Conservation (phyloP, 2,329 filamentous ascomycete genomes). For the Trichoderma koningiopsis region DNA sequence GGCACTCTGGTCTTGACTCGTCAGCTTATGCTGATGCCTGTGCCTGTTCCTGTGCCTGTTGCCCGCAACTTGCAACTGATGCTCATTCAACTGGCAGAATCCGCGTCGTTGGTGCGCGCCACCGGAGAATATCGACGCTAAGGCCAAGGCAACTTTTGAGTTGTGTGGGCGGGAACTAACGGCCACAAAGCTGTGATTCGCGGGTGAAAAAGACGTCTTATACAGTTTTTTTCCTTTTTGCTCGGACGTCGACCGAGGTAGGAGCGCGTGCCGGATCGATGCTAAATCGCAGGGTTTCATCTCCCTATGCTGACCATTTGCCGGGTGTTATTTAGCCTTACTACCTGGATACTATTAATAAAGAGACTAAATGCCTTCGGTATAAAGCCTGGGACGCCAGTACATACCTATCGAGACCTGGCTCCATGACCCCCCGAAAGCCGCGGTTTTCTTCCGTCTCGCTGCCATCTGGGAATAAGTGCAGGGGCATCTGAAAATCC, state of each 20-base stretch:
- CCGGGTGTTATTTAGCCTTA: background rate
- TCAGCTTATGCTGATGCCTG: background rate
- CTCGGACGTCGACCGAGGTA: constrained; percentile 27
- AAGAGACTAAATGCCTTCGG: constrained; percentile 7
- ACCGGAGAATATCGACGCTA: constrained; percentile 23
- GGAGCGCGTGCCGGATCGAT: constrained; percentile 15
- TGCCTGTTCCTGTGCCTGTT: background rate
- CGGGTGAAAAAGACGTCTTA: constrained; percentile 2
- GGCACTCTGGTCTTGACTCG: background rate
- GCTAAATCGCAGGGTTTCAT: constrained; percentile 10
- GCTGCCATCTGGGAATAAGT: background rate
- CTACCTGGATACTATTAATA: background rate
- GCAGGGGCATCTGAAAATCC: background rate
- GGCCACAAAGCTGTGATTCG: constrained; percentile 21
- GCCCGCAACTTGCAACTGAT: background rate
- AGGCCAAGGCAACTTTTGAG: constrained; percentile 16
- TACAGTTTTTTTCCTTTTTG: background rate
- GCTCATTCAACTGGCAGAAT: background rate
- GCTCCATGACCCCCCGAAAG: background rate
- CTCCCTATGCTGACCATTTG: constrained; percentile 7
- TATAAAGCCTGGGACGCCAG: background rate
- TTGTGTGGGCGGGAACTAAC: constrained; percentile 18
- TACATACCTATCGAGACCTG: background rate
- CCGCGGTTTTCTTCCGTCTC: background rate
- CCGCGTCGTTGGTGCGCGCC: background rate